These are phyloP conservation scores for Leishmania aethiopica DNA, from an alignment of 208 protist species.

Conservation along the genomic window DNA sequence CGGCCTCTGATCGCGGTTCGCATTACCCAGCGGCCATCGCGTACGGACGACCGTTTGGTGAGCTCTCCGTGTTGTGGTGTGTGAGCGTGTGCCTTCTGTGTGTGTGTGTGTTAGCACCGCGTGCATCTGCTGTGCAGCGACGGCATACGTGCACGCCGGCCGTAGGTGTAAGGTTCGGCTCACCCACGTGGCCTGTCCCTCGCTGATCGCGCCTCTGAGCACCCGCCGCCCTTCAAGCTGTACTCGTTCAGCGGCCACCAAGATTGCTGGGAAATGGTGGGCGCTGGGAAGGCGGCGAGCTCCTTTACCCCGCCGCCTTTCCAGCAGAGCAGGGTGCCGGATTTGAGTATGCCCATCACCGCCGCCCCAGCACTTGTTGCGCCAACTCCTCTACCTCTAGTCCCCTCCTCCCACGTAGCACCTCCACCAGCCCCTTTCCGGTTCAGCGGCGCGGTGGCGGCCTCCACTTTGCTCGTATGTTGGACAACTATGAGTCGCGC, in stretches of 20 bases:
- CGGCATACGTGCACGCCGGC: neutral
- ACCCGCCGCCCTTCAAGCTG: slow-evolving; percentile 3
- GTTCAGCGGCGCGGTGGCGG: slow-evolving; percentile 2
- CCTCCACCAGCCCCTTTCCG: neutral
- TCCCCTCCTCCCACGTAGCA: neutral
- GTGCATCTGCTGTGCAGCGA: neutral
- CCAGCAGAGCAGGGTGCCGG: neutral
- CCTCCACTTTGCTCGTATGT: neutral
- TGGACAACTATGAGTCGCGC: neutral
- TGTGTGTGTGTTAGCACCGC: neutral
- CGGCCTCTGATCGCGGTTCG: neutral
- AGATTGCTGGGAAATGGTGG: slow-evolving; percentile 4
- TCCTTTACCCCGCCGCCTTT: neutral
- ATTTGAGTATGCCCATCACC: neutral
- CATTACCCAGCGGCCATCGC: neutral
- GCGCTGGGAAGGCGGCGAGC: neutral
- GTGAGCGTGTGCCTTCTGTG: neutral
- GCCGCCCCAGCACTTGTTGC: neutral
- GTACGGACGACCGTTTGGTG: neutral
- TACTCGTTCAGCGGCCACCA: slow-evolving; percentile 2
- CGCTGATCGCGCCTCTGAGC: neutral
- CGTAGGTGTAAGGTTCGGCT: neutral
- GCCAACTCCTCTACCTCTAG: neutral
- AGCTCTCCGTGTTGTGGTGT: neutral
- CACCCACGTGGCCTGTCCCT: neutral